phyloP scores from a whole-genome alignment of 192 early-diverging fungal species.

The Coemansia reversa region DNA sequence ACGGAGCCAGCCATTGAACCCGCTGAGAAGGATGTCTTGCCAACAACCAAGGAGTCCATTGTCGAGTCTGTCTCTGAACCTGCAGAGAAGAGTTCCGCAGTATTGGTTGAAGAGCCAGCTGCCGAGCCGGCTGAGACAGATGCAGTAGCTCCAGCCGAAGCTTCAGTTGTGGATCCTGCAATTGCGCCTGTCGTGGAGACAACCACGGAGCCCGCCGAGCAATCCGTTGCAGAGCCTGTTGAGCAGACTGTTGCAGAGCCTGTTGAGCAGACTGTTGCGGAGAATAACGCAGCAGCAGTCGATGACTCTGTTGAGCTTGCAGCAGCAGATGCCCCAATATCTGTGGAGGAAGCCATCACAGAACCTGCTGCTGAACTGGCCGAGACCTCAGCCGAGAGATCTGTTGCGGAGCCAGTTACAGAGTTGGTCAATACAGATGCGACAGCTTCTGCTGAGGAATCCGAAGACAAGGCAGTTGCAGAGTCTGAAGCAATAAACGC shows the following conservation, averaged over 20 bases:
- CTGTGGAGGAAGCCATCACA: slow-evolving; percentile 1
- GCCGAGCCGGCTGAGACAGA: background rate
- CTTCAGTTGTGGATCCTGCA: too few species aligned
- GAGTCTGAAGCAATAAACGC: background rate
- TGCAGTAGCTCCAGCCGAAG: background rate
- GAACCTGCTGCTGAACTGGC: background rate
- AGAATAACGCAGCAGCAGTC: background rate
- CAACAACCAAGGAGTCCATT: background rate
- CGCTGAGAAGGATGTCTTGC: too few species aligned
- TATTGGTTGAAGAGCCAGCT: too few species aligned
- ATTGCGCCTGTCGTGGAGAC: background rate
- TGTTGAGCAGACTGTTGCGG: background rate
- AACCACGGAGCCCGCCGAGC: background rate
- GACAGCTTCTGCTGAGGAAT: background rate
- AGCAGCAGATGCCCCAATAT: background rate
- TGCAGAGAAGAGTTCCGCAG: too few species aligned
- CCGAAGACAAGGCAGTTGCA: background rate
- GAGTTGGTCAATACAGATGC: background rate
- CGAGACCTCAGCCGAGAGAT: background rate
- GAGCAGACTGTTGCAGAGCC: background rate
- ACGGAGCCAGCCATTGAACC: too few species aligned
- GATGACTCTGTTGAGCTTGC: background rate
- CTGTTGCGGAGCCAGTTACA: background rate
- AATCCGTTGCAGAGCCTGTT: slow-evolving; percentile 3
- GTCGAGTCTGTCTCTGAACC: background rate